Evolutionary conservation across 2,329 filamentous ascomycete genomes (phyloP), one percentile per base, ranked within the genome.

Genomic region (Lachnellula hyalina): DNA sequence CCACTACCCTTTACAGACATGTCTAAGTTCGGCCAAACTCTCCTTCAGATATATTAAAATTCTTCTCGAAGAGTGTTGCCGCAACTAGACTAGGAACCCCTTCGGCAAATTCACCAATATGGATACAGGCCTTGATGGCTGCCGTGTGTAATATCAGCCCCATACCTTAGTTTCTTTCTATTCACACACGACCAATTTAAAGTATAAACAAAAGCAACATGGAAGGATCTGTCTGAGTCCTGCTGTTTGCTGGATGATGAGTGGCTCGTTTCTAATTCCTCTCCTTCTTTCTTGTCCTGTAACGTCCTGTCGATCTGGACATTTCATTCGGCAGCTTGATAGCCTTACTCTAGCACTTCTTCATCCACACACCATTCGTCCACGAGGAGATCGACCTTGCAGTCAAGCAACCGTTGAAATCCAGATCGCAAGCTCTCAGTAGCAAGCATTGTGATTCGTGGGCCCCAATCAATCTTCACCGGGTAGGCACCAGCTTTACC

Each of bases 391-490:
- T 66, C 63, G 55, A 56, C 63, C 62, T 52, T 65, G 58, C 59
- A 62, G 53, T 63, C 49, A 57, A 61, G 49, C 42, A 52, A 44
- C 50, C 56, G 47, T 63, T 59, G 51, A 54, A 40, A 53, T 38
- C 57, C 48, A 65, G 61, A 62, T 66, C 60, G 54, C 59, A 57
- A 61, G 56, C 52, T 56, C 45, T 58, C 56, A 56, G 44, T 57
- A 35, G 35, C 58, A 56, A 40, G 35, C 56, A 61, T 60, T 63
- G 51, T 65, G 65, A 66, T 65, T 67, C 52, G 61, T 54, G 49
- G 58, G 52, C 36, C 35, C 58, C 56, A 59, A 63, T 63, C 41
- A 62, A 60, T 54, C 59, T 63, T 58, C 57, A 57, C 56, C 57
- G 48, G 48, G 51, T 59, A 50, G 57, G 40, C 55, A 51, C 57